Evolutionary conservation across 208 protist genomes (phyloP), one percentile per base, ranked within the genome.

Genomic region (Naegleria lovaniensis): DNA sequence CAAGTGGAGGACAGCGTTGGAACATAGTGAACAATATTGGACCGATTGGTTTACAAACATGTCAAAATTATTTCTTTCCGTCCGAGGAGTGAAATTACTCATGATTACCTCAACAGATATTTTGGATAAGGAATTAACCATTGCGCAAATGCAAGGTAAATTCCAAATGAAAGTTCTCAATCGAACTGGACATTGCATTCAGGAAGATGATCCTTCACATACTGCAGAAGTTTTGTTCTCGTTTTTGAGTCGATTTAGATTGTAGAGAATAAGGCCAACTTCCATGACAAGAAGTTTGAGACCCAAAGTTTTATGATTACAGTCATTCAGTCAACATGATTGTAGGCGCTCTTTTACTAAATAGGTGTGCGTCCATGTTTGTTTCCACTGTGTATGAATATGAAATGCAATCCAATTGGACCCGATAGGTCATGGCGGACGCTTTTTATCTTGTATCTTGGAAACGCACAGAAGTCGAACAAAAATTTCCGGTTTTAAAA

Each of bases 121-220:
- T 3, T 93, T 98, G 38, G 97, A 98, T 93, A 97, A 92, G 76
- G 93, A 93, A 59, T 93, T 98, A 91, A 97, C 94, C 16, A 94
- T 97, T 40, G 97, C 96, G 15, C 96, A 98, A 91, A 98, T 98
- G 97, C 97, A 98, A 91, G 97, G 97, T 25, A 96, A 97, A 91
- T 98, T 98, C 92, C 97, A 98, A 94, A 94, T 98, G 55, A 95
- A 97, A 5, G 93, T 97, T 36, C 94, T 95, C 22, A 95, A 94
- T 58, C 92, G 93, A 29, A 96, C 95, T 89, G 97, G 97, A 11
- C 97, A 98, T 91, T 96, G 96, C 91, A 93, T 98, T 85, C 96
- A 97, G 94, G 97, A 98, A 85, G 97, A 98, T 90, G 94, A 95
- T 4, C 96, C 97, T 0, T 59, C 59, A 16, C 91, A 91, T 41